Evolutionary conservation across 2,329 filamentous ascomycete species (phyloP).

Genomic region (Ascomycota sp.): DNA sequence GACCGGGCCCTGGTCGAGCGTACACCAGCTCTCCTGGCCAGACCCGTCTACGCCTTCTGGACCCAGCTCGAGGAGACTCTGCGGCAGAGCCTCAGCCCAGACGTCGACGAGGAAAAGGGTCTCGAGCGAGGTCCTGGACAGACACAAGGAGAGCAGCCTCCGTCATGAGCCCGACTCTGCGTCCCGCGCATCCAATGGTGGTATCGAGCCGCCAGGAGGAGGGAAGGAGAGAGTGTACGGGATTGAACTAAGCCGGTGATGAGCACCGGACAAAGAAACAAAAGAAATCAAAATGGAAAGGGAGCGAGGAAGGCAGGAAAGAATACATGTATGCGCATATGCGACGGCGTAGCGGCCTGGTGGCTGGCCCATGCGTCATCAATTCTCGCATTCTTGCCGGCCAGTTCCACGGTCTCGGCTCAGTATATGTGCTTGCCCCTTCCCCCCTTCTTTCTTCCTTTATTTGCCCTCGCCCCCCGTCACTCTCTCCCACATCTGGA

Average conservation of each 20-base stretch:
- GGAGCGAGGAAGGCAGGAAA: background rate
- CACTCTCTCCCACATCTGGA: constrained; percentile 48
- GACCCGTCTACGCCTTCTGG: constrained; percentile 22
- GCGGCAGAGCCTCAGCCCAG: no score
- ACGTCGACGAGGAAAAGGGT: no score
- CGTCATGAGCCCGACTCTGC: no score
- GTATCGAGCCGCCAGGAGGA: background rate
- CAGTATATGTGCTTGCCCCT: no score
- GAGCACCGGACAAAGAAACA: background rate
- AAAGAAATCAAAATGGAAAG: background rate
- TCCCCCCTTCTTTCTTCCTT: background rate
- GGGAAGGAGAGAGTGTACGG: background rate
- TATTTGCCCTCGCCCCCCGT: background rate
- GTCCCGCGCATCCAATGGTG: no score
- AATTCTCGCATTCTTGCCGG: no score
- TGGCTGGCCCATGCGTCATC: no score
- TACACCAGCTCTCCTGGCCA: constrained; percentile 13
- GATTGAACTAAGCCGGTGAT: background rate
- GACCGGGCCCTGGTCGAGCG: constrained; percentile 19
- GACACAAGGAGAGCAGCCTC: background rate
- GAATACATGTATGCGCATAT: no score
- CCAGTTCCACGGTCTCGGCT: no score
- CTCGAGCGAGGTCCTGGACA: no score
- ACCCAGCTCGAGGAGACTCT: constrained; percentile 20
- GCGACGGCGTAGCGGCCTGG: no score